Conservation (phyloP, 1,284 basidiomycete species). For the Singerocomus inundabilis region DNA sequence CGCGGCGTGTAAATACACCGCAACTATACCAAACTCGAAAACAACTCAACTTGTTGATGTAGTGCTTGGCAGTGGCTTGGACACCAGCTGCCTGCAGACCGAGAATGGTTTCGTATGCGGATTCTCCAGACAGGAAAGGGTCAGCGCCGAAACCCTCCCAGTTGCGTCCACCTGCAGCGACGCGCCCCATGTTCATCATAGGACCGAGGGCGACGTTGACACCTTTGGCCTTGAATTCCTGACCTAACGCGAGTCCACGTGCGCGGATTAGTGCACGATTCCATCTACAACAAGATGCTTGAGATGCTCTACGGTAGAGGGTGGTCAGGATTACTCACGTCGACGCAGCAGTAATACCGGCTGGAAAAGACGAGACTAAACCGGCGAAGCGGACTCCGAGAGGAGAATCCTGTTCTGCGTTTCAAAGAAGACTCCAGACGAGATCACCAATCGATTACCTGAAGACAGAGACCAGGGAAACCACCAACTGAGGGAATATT, state of each 20-base stretch:
- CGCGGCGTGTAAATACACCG: constrained; percentile 19
- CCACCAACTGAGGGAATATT: constrained; percentile 36
- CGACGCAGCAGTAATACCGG: constrained; percentile 54
- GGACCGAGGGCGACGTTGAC: constrained; percentile 64
- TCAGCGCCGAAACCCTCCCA: constrained; percentile 73
- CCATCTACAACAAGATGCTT: constrained; percentile 20
- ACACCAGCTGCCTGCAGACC: constrained; percentile 70
- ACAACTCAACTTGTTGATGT: constrained; percentile 51
- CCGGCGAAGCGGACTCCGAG: constrained; percentile 46
- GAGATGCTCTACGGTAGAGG: not conserved
- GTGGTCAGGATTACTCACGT: constrained; percentile 39
- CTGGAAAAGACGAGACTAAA: constrained; percentile 47
- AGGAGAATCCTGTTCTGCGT: constrained; percentile 44
- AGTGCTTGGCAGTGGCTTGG: constrained; percentile 65
- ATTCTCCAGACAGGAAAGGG: constrained; percentile 66
- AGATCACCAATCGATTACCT: constrained; percentile 14
- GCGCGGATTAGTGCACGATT: constrained; percentile 47
- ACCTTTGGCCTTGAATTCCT: constrained; percentile 75
- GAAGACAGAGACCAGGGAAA: constrained; percentile 34
- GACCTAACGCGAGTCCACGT: constrained; percentile 68
- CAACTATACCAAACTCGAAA: not conserved
- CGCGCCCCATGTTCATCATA: constrained; percentile 51
- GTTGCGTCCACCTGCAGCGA: constrained; percentile 55
- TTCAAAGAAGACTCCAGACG: not conserved
- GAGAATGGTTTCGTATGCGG: constrained; percentile 55